Evolutionary conservation across 352 stramenopile genomes (phyloP).

Genomic region (Phytophthora citrophthora): DNA sequence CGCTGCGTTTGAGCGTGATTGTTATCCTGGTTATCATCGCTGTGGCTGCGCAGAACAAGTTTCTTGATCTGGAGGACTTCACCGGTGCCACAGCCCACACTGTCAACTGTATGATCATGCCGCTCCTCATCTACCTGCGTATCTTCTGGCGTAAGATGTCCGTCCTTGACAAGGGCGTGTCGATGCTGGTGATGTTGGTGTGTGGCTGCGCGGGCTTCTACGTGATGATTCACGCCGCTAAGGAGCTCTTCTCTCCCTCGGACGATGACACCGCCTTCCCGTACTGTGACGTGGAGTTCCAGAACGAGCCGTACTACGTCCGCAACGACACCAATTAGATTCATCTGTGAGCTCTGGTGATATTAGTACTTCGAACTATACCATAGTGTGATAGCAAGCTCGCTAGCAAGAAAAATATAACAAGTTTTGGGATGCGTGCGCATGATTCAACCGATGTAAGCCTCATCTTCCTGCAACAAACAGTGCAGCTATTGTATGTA

Average conservation of each 20-base stretch:
- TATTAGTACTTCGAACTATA: constrained; percentile 22
- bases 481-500: too few species aligned
- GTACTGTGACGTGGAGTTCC: constrained; percentile 23
- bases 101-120: constrained; percentile 36
- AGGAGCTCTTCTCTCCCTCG: constrained; percentile 56
- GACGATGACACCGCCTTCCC: constrained; percentile 31
- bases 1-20: constrained; percentile 44
- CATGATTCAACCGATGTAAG: too few species aligned
- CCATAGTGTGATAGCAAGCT: constrained; percentile 10
- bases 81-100: constrained; percentile 30
- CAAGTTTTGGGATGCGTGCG: too few species aligned
- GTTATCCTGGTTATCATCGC: constrained; percentile 49
- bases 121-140: constrained; percentile 30
- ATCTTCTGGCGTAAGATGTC: constrained; percentile 46
- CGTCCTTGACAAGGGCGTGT: constrained; percentile 50
- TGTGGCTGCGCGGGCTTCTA: constrained; percentile 58
- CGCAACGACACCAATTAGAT: constrained; percentile 31
- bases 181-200: constrained; percentile 47
- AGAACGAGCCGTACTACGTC: constrained; percentile 28
- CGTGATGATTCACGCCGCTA: constrained; percentile 51
- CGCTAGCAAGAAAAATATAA: too few species aligned
- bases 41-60: constrained; percentile 52
- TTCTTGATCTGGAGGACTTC: constrained; percentile 46
- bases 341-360: too few species aligned
- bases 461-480: too few species aligned